Percentiles rank a stretch among this genome's conserved stretches.
Conservation (phyloP, 2,329 filamentous ascomycete species). For the Botrytis fragariae region DNA sequence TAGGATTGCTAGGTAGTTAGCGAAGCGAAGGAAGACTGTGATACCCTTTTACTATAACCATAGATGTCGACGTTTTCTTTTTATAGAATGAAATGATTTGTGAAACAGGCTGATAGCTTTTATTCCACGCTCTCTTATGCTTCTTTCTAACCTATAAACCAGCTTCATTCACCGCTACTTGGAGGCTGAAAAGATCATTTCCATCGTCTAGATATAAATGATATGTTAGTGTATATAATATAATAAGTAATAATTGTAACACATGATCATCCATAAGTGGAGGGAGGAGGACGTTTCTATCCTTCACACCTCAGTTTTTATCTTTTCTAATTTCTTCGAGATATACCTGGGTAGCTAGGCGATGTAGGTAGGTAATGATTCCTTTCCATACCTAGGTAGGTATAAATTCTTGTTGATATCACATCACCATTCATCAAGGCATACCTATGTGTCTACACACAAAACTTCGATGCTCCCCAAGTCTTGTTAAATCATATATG, state of each 20-base stretch:
- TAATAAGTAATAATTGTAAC: not conserved
- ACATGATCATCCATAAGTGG: not conserved
- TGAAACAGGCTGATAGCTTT: not conserved
- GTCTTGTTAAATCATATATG: not conserved
- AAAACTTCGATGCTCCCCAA: not conserved
- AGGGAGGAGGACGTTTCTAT: not conserved
- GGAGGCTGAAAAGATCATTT: not conserved
- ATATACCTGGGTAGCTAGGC: not conserved
- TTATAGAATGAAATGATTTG: not conserved
- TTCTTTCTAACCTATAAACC: not conserved
- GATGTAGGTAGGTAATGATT: too few species aligned
- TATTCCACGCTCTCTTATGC: not conserved
- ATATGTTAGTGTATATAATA: not conserved
- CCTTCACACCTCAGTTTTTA: not conserved
- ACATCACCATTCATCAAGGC: not conserved
- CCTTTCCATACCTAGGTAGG: too few species aligned
- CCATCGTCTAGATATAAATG: not conserved
- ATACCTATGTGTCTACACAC: too few species aligned
- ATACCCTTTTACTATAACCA: conserved; percentile 18
- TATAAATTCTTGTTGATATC: not conserved
- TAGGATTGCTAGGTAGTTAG: conserved; percentile 13
- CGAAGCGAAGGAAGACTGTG: conserved; percentile 15
- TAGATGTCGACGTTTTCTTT: not conserved
- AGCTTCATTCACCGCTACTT: not conserved
- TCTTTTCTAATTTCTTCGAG: not conserved